Evolutionary conservation across 2,329 filamentous ascomycete species (phyloP), one percentile per base, ranked within the genome.

Genomic region (Cryphonectria japonica): DNA sequence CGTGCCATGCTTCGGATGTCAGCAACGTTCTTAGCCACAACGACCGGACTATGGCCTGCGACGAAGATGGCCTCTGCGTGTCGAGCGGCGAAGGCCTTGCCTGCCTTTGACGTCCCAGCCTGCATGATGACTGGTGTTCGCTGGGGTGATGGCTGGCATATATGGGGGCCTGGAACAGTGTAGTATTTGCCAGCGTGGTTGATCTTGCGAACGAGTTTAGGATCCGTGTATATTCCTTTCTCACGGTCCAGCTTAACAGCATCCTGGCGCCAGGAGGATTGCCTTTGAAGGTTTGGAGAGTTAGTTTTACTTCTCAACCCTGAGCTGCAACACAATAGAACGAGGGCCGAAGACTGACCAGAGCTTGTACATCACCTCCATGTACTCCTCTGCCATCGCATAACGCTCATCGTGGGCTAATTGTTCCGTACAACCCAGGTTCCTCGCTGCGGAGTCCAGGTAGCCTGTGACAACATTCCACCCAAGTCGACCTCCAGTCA

Each of bases 381-480:
- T 82, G 78, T 89, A 93, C 79, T 89, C 91, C 75, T 89, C 89
- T 29, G 85, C 90, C 43, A 88, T 85, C 8, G 82, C 84, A 74
- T 93, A 93, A 69, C 89, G 84, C 74, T 89, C 89, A 73, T 92
- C 91, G 75, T 93, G 91, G 81, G 82, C 57, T 29, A 66, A 54
- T 19, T 52, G 26, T 3, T 61, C 22, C 26, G 76, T 81, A 50
- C 85, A 85, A 1, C 89, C 89, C 64, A 92, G 80, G 76, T 92
- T 93, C 14, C 85, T 85, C 0, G 91, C 91, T 0, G 91, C 91
- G 0, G 88, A 91, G 77, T 93, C 90, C 0, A 93, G 83, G 76
- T 92, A 93, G 66, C 89, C 88, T 0, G 91, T 93, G 0, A 93
- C 91, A 68, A 93, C 89, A 82, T 87, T 88, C 86, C 87, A 89